Evolutionary conservation across 352 stramenopile genomes (phyloP).

Genomic region (Pythium vanterpoolii): DNA sequence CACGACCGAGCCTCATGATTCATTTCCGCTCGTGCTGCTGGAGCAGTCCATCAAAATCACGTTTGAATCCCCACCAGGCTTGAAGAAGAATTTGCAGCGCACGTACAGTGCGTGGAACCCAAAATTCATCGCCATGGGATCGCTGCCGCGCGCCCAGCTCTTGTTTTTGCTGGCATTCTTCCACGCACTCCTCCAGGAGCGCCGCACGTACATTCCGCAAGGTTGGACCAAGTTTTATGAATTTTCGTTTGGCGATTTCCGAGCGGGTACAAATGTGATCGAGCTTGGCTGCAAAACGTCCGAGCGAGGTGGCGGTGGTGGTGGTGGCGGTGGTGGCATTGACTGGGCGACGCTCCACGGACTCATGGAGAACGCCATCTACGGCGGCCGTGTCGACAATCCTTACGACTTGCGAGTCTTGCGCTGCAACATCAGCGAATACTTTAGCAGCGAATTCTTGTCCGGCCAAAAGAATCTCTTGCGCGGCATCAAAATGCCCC

Average conservation of each 20-base stretch:
- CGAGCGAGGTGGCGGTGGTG: no score
- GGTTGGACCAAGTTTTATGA: constrained; percentile 97
- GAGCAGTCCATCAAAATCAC: constrained; percentile 94
- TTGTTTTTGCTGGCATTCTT: constrained; percentile 91
- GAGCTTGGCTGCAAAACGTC: constrained; percentile 57
- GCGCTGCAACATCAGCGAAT: constrained; percentile 79
- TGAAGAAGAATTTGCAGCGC: constrained; percentile 95
- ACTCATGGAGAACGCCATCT: constrained; percentile 95
- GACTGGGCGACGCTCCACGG: constrained; percentile 92
- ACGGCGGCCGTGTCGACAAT: constrained; percentile 93
- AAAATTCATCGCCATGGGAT: constrained; percentile 62
- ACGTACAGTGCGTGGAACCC: constrained; percentile 87
- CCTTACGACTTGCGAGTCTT: constrained; percentile 91
- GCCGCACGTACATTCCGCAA: constrained; percentile 93
- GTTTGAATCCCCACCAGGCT: constrained; percentile 92
- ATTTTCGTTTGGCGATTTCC: constrained; percentile 93
- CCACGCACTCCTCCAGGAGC: constrained; percentile 82
- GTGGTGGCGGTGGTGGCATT: constrained; percentile 41
- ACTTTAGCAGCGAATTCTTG: constrained; percentile 84
- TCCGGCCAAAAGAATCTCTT: constrained; percentile 55
- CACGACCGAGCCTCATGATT: constrained; percentile 90
- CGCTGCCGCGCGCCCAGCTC: constrained; percentile 49
- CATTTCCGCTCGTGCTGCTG: constrained; percentile 90
- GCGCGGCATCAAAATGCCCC: constrained; percentile 69
- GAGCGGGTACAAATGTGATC: constrained; percentile 91